Percentiles rank a stretch among this genome's conserved stretches.
phyloP scores from a whole-genome alignment of 2,329 filamentous ascomycete genomes.

The Thelonectria discophora region DNA sequence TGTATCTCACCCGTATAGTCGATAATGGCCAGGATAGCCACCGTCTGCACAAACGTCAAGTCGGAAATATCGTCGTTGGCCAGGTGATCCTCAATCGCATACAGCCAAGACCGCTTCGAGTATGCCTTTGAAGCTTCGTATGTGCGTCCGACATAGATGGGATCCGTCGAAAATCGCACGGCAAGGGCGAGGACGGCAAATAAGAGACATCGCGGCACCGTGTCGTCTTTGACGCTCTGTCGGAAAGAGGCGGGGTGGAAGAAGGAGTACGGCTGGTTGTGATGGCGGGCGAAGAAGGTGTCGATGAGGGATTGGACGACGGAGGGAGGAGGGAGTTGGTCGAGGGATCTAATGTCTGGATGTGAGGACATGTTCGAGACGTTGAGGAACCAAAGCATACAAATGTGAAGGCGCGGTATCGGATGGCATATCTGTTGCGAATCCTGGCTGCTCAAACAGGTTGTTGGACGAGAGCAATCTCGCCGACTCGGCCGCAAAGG shows the following conservation, averaged over 20 bases:
- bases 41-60: slow-evolving; percentile 46
- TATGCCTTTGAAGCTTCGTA: slow-evolving; percentile 22
- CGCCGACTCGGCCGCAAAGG: not conserved
- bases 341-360: slow-evolving; percentile 6
- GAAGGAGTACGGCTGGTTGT: slow-evolving; percentile 39
- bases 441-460: not conserved
- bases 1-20: slow-evolving; percentile 48
- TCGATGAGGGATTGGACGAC: slow-evolving; percentile 39
- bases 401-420: not conserved
- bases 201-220: slow-evolving; percentile 16
- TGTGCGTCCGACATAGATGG: slow-evolving; percentile 9
- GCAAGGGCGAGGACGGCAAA: slow-evolving; percentile 14
- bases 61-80: slow-evolving; percentile 23
- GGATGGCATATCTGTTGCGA: not conserved
- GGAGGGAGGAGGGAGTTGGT: slow-evolving; percentile 11
- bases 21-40: slow-evolving; percentile 48
- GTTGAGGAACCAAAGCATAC: not conserved
- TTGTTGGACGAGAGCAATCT: not conserved
- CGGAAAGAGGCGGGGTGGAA: slow-evolving; percentile 23
- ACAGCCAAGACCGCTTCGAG: slow-evolving; percentile 25
- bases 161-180: slow-evolving; percentile 20
- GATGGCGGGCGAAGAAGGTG: slow-evolving; percentile 44
- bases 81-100: slow-evolving; percentile 26
- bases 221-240: not conserved
- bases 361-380: not conserved